A percentile compares a stretch with the other conserved stretches of the same genome.
Conservation (phyloP, 228 moss, liverwort and hornwort species). For the Sphagnum magellanicum region DNA sequence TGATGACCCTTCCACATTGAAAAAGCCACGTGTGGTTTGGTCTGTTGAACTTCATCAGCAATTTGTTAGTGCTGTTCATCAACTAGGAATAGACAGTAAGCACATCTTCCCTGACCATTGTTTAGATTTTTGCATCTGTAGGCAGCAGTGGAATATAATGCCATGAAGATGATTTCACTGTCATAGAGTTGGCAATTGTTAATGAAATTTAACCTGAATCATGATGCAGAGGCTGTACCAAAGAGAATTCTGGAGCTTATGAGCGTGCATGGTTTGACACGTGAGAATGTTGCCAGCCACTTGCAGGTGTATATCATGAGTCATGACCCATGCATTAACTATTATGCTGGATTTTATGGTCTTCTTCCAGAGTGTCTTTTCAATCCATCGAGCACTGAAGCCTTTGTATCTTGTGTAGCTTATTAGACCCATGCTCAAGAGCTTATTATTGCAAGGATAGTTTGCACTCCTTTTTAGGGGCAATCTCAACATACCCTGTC, state of each 20-base stretch:
- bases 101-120: neutral
- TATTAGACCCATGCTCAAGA: neutral
- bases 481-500: no score
- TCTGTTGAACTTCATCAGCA: slow-evolving; percentile 95
- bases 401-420: no score
- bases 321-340: no score
- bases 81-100: slow-evolving; percentile 95
- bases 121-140: no score
- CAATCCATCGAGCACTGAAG: no score
- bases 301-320: slow-evolving; percentile 32
- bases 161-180: no score
- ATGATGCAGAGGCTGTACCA: slow-evolving; percentile 58
- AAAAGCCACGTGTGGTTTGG: slow-evolving; percentile 98
- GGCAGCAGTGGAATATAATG: no score
- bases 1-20: slow-evolving; percentile 82
- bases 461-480: no score
- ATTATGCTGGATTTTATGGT: no score
- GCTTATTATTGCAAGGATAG: neutral
- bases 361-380: no score
- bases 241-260: slow-evolving; percentile 73
- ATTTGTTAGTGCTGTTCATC: slow-evolving; percentile 92
- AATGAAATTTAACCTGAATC: no score
- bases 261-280: slow-evolving; percentile 65
- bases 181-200: no score
- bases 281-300: slow-evolving; percentile 70